Conservation (phyloP, 2,329 filamentous ascomycete genomes). For the Ceratocystis cacaofunesta region DNA sequence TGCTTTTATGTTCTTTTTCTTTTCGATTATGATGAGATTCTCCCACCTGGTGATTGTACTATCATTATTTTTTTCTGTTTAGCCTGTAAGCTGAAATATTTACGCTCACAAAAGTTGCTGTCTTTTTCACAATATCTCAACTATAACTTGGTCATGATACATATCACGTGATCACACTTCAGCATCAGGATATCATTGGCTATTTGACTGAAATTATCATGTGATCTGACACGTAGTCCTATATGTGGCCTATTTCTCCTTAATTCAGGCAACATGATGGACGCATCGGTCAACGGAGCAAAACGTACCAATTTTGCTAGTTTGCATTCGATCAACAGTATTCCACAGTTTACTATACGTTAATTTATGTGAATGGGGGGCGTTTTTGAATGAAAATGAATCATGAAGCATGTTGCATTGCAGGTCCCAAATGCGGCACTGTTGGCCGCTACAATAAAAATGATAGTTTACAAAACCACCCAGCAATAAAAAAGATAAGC, state of each 20-base stretch:
- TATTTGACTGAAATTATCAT: not conserved
- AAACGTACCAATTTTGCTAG: not conserved
- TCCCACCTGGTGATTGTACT: not conserved
- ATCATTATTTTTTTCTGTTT: not conserved
- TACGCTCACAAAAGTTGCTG: not conserved
- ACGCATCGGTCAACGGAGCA: no score
- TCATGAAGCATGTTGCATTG: conserved; percentile 15
- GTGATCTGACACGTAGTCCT: not conserved
- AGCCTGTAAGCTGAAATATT: not conserved
- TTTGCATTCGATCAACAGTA: not conserved
- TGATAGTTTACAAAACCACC: conserved; percentile 18
- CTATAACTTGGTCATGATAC: not conserved
- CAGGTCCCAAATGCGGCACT: conserved; percentile 14
- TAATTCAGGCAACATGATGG: no score
- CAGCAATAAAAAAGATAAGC: conserved; percentile 16
- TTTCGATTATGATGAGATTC: not conserved
- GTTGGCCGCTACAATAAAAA: conserved; percentile 15
- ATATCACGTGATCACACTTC: not conserved
- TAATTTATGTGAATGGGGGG: no score
- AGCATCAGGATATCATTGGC: not conserved
- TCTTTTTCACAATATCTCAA: not conserved
- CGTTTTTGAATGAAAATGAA: not conserved
- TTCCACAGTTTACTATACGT: not conserved
- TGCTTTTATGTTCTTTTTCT: not conserved
- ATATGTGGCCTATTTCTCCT: no score